These are phyloP conservation scores for Talaromyces sp. DNA, from an alignment of 2,329 filamentous ascomycete species.

Conservation along the genomic window DNA sequence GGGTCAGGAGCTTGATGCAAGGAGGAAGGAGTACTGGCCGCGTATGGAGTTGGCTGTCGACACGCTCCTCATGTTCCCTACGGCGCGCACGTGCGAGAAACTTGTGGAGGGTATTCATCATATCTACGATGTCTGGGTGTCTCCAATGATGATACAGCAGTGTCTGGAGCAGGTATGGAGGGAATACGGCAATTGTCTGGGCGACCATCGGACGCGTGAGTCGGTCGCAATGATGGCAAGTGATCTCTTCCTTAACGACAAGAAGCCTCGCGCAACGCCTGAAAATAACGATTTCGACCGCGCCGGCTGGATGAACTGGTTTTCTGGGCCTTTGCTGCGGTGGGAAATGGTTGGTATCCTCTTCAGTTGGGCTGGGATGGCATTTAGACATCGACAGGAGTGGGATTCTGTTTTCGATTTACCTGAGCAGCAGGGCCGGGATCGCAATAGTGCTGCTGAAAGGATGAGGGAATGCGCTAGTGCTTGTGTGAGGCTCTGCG, in stretches of 20 bases:
- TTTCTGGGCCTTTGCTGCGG: constrained; percentile 17
- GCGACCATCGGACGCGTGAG: not conserved
- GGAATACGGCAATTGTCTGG: constrained; percentile 2
- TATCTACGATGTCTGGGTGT: constrained; percentile 9
- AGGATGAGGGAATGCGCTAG: constrained; percentile 23
- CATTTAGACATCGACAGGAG: not conserved
- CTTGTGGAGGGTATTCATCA: not conserved
- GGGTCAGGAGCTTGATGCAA: not conserved
- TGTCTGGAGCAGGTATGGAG: constrained; percentile 8
- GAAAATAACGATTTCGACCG: not conserved
- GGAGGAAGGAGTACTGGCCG: not conserved
- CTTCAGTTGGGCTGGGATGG: constrained; percentile 20
- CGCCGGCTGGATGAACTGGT: not conserved
- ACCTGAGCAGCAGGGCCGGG: constrained; percentile 10
- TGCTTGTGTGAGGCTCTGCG: constrained; percentile 19
- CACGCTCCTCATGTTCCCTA: not conserved
- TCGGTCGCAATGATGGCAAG: not conserved
- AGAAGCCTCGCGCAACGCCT: not conserved
- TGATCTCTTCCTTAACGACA: constrained; percentile 4
- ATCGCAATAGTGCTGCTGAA: constrained; percentile 14
- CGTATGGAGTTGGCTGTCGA: not conserved
- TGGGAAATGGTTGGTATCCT: constrained; percentile 24
- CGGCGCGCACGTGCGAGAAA: not conserved
- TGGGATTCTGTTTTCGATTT: not conserved
- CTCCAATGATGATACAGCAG: constrained; percentile 2